Percentiles rank a stretch among this genome's conserved stretches.
Conservation (phyloP, 177 flowering plant species). For the Vitis hybrid region DNA sequence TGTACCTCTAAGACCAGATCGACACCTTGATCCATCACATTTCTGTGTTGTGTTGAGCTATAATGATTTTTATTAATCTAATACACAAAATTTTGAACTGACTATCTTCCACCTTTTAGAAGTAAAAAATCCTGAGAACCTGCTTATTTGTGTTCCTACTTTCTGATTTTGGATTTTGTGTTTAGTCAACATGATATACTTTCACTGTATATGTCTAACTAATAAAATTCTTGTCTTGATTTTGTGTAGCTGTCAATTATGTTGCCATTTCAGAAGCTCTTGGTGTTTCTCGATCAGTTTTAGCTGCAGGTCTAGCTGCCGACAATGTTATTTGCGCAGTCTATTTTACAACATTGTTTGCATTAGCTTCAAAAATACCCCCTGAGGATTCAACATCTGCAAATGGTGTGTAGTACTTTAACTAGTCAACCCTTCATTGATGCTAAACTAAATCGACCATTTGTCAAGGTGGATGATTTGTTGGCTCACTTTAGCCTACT, state of each 20-base stretch:
- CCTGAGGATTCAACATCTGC: conserved; percentile 50
- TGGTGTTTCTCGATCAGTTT: conserved; percentile 72
- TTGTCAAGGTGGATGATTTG: background rate
- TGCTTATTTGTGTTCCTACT: too few species aligned
- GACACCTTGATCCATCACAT: too few species aligned
- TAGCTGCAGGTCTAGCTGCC: conserved; percentile 94
- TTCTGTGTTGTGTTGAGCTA: too few species aligned
- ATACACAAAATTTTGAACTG: too few species aligned
- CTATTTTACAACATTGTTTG: conserved; percentile 76
- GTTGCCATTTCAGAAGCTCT: conserved; percentile 88
- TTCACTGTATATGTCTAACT: background rate
- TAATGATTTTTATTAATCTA: too few species aligned
- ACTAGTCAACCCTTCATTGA: background rate
- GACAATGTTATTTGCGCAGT: conserved; percentile 92
- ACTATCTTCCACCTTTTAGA: too few species aligned
- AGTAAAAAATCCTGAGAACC: too few species aligned
- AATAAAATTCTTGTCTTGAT: conserved; percentile 7
- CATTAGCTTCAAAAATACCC: conserved; percentile 76
- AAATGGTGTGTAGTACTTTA: conserved; percentile 35
- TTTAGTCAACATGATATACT: too few species aligned
- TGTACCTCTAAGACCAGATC: too few species aligned
- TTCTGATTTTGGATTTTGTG: too few species aligned
- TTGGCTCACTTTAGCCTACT: background rate
- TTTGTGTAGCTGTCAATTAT: conserved; percentile 54
- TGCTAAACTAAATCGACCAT: background rate